Base-by-base conservation (phyloP, 495 filamentous ascomycete species). In the Chlorociboria aeruginascens region DNA sequence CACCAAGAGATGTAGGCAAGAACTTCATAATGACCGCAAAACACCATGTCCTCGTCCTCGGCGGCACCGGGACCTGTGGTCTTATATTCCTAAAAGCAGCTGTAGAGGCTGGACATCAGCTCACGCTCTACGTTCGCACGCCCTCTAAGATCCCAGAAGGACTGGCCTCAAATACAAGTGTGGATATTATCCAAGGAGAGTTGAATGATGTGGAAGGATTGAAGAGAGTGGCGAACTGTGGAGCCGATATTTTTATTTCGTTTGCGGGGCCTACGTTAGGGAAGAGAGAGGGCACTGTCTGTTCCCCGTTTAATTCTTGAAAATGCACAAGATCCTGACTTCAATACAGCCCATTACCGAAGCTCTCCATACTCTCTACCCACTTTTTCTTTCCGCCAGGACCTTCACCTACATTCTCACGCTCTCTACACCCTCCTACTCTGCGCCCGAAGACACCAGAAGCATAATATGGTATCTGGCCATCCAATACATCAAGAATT, bases 351-450 rank as follows among this genome's bases (percentile, higher is more conserved):
- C 53, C 20, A 46, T 52, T 11, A 55, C 53, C 3, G 44, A 48
- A 16, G 53, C 53, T 31, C 48, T 55, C 30, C 30, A 41, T 17
- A 49, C 14, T 8, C 53, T 52, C 14, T 55, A 51, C 40, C 53
- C 53, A 4, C 45, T 55, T 28, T 48, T 55, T 17, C 48, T 55
- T 13, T 10, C 43, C 12, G 34, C 39, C 14, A 42, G 34, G 1
- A 48, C 48, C 32, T 43, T 32, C 6, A 52, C 42, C 32, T 48
- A 49, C 8, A 49, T 55, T 41, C 39, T 55, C n/a, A 20, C 48
- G 32, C 52, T 55, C 28, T 55, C 52, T 25, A 55, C 53, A 13
- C 45, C 53, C 10, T 55, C 53, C 11, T 55, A 55, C 32, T 55
- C 53, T n/a, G 45, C 35, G 0, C 40, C 49, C 8, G 33, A 55